phyloP scores from a whole-genome alignment of 768 basidiomycete genomes.

The Collybia nuda region DNA sequence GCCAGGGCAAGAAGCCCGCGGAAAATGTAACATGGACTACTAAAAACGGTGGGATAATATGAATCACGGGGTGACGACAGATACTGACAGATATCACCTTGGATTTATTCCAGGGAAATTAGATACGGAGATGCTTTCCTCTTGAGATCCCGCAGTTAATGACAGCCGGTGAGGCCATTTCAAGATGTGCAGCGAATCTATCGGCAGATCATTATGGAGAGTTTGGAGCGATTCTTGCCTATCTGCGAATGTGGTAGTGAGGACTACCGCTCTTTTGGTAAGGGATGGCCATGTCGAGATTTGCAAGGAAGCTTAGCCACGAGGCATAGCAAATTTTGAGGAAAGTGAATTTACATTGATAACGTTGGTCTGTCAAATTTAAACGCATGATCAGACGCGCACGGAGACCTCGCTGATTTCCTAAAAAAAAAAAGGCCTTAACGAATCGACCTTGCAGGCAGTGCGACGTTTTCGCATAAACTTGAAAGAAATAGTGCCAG shows the following conservation, averaged over 20 bases:
- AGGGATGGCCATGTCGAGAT: slow-evolving; percentile 21
- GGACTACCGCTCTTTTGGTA: slow-evolving; percentile 5
- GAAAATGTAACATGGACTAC: slow-evolving; percentile 29
- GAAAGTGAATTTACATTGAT: slow-evolving; percentile 10
- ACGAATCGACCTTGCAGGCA: too few relatives aligned
- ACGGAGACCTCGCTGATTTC: neutral
- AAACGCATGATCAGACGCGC: neutral
- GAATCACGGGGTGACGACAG: slow-evolving; percentile 39
- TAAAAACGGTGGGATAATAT: slow-evolving; percentile 16
- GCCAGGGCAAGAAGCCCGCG: slow-evolving; percentile 44
- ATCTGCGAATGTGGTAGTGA: neutral
- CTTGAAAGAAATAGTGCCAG: too few relatives aligned
- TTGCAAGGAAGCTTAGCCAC: slow-evolving; percentile 27
- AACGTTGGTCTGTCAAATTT: neutral
- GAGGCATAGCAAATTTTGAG: slow-evolving; percentile 9
- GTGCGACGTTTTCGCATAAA: too few relatives aligned
- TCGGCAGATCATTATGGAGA: slow-evolving; percentile 7
- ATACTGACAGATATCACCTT: slow-evolving; percentile 22
- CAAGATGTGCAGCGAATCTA: slow-evolving; percentile 24
- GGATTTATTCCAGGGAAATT: neutral
- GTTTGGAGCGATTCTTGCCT: neutral
- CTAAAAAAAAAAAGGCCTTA: too few relatives aligned
- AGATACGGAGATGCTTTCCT: neutral
- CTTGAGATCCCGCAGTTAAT: neutral
- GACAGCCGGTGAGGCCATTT: neutral